Conservation (phyloP, 345 rosid genomes). For the thale cress (Arabidopsis thaliana) region TAIR10.1 NC_003075.7:14712501-14713000, state of each 20-base stretch:
- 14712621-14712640: too few relatives aligned
- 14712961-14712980: not conserved
- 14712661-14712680: too few relatives aligned
- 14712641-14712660: not conserved
- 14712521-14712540: too few relatives aligned
- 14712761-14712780: not conserved
- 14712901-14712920: not conserved
- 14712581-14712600: too few relatives aligned
- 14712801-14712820: not conserved
- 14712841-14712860: not conserved
- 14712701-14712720: too few relatives aligned
- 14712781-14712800: not conserved
- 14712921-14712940: not conserved
- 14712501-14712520: too few relatives aligned
- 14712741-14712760: not conserved
- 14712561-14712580: too few relatives aligned
- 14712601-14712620: too few relatives aligned
- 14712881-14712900: not conserved
- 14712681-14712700: too few relatives aligned
- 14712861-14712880: not conserved
- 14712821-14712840: not conserved
- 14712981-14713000: not conserved
- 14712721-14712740: not conserved
- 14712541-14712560: too few relatives aligned
- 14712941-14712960: slow-evolving; percentile 19